These are phyloP conservation scores for Fomitopsis serialis DNA, from an alignment of 768 basidiomycete genomes.

Conservation along the genomic window DNA sequence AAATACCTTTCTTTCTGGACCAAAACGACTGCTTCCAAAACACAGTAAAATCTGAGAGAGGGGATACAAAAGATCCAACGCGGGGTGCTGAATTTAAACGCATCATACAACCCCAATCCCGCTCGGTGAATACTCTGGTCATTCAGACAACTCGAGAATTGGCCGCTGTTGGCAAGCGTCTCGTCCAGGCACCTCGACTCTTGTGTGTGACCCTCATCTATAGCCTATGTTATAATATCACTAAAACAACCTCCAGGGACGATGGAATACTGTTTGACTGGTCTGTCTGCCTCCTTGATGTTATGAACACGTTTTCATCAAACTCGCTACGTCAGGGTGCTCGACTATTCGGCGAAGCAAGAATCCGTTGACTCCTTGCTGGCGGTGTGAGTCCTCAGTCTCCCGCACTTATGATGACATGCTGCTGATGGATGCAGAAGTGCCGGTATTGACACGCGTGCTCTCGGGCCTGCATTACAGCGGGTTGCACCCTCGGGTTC, in stretches of 20 bases:
- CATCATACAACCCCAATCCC: neutral
- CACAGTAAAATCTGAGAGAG: too few relatives aligned
- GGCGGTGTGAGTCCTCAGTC: too few relatives aligned
- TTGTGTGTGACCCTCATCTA: neutral
- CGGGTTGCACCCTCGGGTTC: neutral
- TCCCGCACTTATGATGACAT: too few relatives aligned
- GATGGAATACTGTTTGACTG: slow-evolving; percentile 16
- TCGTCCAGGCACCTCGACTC: slow-evolving; percentile 11
- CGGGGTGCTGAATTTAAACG: neutral
- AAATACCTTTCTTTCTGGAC: too few relatives aligned
- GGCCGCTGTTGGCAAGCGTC: slow-evolving; percentile 11
- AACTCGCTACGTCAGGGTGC: slow-evolving; percentile 3
- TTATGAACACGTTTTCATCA: neutral
- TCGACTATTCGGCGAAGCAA: slow-evolving; percentile 7
- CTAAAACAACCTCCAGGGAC: neutral
- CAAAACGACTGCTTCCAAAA: too few relatives aligned
- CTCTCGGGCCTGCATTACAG: slow-evolving; percentile 2
- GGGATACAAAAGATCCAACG: neutral
- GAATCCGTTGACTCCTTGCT: too few relatives aligned
- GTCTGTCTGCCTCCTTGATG: slow-evolving; percentile 2
- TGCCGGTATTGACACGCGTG: slow-evolving; percentile 7
- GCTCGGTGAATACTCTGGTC: slow-evolving; percentile 10
- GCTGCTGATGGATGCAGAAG: neutral
- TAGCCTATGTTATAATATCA: too few relatives aligned
- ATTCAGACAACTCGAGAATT: slow-evolving; percentile 7